Conservation (phyloP, 1,284 basidiomycete genomes). For the Phenoliferia sp. region DNA sequence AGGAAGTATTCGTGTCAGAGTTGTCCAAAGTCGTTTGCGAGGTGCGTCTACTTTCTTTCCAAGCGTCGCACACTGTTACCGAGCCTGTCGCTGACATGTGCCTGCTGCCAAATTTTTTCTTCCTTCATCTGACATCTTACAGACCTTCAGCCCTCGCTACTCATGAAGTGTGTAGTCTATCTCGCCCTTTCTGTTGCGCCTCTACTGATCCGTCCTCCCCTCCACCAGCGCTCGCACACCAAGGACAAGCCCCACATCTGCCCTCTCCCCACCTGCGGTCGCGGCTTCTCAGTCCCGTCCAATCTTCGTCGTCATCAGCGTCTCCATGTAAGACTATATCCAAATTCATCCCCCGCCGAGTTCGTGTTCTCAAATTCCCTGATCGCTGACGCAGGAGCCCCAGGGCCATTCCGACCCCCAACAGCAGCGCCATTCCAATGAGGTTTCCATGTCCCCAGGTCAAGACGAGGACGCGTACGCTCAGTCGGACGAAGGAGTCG, state of each 20-base stretch:
- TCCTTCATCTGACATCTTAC: neutral
- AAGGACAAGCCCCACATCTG: slow-evolving; percentile 10
- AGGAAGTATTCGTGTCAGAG: slow-evolving; percentile 3
- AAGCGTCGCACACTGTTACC: no score
- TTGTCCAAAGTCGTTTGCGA: slow-evolving; percentile 10
- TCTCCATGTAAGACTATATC: neutral
- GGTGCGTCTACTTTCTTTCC: neutral
- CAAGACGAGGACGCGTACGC: neutral
- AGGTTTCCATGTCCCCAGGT: neutral
- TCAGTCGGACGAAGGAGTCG: neutral
- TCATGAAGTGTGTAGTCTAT: slow-evolving; percentile 1
- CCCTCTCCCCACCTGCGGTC: slow-evolving; percentile 1
- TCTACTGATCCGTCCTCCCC: neutral
- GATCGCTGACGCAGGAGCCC: neutral
- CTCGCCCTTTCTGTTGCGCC: neutral
- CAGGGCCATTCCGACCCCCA: neutral
- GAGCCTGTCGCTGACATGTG: neutral
- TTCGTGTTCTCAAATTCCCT: neutral
- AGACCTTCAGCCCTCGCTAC: slow-evolving; percentile 9
- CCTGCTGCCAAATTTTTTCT: neutral
- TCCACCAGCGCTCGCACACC: slow-evolving; percentile 7
- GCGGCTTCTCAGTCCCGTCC: slow-evolving; percentile 2
- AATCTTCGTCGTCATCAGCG: slow-evolving; percentile 8
- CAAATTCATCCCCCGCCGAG: neutral
- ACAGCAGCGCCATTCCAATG: neutral